phyloP scores from a whole-genome alignment of 768 basidiomycete species.

The Tubosaeta sp. region DNA sequence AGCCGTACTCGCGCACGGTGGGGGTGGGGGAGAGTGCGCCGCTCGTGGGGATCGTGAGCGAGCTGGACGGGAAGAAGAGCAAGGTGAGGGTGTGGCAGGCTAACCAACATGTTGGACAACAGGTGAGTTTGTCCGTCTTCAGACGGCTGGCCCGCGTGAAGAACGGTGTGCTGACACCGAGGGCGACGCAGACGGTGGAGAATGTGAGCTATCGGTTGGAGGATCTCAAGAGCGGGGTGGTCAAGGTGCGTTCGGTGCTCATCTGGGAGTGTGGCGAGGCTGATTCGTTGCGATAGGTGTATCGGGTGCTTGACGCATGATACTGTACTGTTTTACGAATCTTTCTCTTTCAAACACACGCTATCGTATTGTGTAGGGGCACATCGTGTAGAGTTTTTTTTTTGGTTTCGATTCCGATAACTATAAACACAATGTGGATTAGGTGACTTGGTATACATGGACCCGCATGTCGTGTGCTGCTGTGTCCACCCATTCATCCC shows the following conservation, averaged over 20 bases:
- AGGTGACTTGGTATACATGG: neutral
- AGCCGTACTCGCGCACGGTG: slow-evolving; percentile 60
- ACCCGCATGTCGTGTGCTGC: neutral
- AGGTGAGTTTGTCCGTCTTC: slow-evolving; percentile 46
- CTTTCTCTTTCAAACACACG: neutral
- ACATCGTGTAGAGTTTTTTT: neutral
- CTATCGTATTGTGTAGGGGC: neutral
- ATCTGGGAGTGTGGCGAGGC: neutral
- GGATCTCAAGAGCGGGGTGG: slow-evolving; percentile 79
- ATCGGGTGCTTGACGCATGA: slow-evolving; percentile 39
- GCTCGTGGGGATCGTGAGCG: slow-evolving; percentile 70
- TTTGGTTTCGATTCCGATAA: neutral
- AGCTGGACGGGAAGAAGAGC: slow-evolving; percentile 82
- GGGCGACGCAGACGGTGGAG: slow-evolving; percentile 55
- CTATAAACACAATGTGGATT: neutral
- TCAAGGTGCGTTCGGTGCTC: slow-evolving; percentile 52
- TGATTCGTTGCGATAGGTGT: slow-evolving; percentile 31
- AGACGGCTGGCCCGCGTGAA: slow-evolving; percentile 25
- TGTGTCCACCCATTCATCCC: no score
- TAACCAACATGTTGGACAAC: slow-evolving; percentile 79
- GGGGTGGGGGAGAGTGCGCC: slow-evolving; percentile 48
- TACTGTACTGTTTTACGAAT: neutral
- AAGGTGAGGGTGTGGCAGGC: slow-evolving; percentile 86
- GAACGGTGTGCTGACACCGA: slow-evolving; percentile 34
- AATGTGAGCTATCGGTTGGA: slow-evolving; percentile 83